Evolutionary conservation across 179 eudicot species (phyloP), one percentile per base, ranked within the genome.

Genomic region (Nepenthes alata): DNA sequence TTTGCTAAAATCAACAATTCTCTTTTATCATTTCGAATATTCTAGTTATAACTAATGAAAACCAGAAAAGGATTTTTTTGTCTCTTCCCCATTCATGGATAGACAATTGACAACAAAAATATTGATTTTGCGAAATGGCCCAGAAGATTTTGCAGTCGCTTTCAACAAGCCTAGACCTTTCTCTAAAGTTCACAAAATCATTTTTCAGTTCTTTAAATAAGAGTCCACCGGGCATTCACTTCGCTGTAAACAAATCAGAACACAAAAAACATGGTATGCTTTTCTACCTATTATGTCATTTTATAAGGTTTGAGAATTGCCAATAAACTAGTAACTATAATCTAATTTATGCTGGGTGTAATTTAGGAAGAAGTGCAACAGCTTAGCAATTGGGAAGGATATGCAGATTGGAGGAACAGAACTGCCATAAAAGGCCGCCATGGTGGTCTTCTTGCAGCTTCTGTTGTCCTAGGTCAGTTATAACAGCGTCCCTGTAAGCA

Each of bases 321-420:
- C 15, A 4, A 7, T 4, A 3, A 11, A 50, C 45, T 41, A 41
- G 5, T 41, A 2, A 50, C 12, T 11, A 50, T 4, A n/a, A 6
- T 50, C 53, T 50, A 50, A 50, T 11, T 50, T 1, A 3, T 11
- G 13, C 4, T 50, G 53, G 53, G n/a, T 11, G 11, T 11, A 7
- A 4, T 50, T 11, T 13, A 50, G 53, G 53, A 50, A 7, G 53
- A 50, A n/a, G 15, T 7, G n/a, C 60, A 58, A n/a, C 14, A 45
- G 65, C 39, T 13, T 39, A 64, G 50, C 68, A 52, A 34, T 57
- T 69, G 71, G 77, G 65, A 69, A 47, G 78, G 75, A 34, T 74
- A 70, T 14, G 68, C 67, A n/a, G 62, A 70, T 50, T 70, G 78
- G 75, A 66, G 53, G 60, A 54, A 49, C 60, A 58, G 38, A 57